A percentile compares a stretch with the other conserved stretches of the same genome.
These are phyloP conservation scores for Debaryomycetaceae sp. DNA, from an alignment of 1,139 yeast species.

Conservation along the genomic window DNA sequence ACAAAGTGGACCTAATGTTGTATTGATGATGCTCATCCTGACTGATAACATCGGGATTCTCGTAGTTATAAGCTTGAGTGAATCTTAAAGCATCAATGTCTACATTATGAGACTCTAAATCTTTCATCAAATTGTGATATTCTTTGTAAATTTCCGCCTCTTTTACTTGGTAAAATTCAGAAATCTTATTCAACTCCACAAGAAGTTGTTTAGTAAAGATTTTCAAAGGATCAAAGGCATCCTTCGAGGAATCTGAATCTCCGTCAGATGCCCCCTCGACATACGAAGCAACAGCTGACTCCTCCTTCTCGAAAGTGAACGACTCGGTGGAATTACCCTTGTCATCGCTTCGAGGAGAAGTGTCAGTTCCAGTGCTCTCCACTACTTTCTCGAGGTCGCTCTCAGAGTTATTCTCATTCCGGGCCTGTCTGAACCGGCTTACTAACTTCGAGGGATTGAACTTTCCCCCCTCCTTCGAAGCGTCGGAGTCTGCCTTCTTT, in stretches of 20 bases:
- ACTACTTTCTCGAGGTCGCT: constrained; percentile 4
- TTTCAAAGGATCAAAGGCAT: constrained; percentile 41
- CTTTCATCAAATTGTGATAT: constrained; percentile 43
- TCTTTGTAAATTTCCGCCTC: constrained; percentile 46
- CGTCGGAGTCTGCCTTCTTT: not conserved
- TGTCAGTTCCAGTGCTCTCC: constrained; percentile 2
- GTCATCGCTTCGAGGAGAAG: not conserved
- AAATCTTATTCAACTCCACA: constrained; percentile 53
- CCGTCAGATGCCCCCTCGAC: constrained; percentile 4
- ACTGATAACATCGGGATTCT: constrained; percentile 14
- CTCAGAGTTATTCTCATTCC: not conserved
- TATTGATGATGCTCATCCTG: constrained; percentile 22
- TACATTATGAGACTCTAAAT: constrained; percentile 28
- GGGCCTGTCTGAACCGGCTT: constrained; percentile 11
- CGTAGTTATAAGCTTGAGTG: constrained; percentile 23
- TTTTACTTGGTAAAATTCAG: constrained; percentile 48
- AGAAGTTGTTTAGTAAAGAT: constrained; percentile 52
- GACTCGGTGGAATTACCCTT: constrained; percentile 14
- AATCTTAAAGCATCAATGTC: constrained; percentile 27
- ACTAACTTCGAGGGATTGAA: constrained; percentile 12
- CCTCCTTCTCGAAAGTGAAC: constrained; percentile 24
- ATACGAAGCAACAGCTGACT: constrained; percentile 26
- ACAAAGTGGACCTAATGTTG: constrained; percentile 21
- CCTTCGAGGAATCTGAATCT: constrained; percentile 15
- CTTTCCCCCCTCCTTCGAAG: constrained; percentile 4